phyloP scores from a whole-genome alignment of 805 yeast species.

The Danielia reshetovae region DNA sequence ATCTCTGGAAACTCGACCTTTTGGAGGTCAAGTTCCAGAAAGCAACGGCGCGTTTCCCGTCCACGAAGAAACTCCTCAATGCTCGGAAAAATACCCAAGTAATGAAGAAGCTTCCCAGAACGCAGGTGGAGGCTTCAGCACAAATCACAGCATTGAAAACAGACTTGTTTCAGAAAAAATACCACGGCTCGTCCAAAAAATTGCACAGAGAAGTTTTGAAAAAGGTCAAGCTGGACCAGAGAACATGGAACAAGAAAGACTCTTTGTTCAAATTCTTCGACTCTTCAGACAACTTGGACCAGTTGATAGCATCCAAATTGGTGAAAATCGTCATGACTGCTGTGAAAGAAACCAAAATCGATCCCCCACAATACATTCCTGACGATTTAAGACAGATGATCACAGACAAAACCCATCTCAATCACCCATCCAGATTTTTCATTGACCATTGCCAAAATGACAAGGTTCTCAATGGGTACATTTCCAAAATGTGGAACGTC shows the following conservation, averaged over 20 bases:
- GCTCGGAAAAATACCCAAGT: conserved; percentile 44
- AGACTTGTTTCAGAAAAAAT: conserved; percentile 46
- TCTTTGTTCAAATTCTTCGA: conserved; percentile 20
- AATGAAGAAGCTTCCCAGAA: conserved; percentile 37
- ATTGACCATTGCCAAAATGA: conserved; percentile 37
- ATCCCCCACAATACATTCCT: conserved; percentile 34
- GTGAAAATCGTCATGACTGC: conserved; percentile 23
- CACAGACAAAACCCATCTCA: conserved; percentile 22
- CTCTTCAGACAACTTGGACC: conserved; percentile 15
- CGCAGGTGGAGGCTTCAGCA: conserved; percentile 39
- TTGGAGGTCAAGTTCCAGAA: conserved; percentile 48
- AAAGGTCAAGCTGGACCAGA: conserved; percentile 13
- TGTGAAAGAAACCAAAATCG: conserved; percentile 23
- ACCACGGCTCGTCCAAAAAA: conserved; percentile 42
- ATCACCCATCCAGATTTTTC: conserved; percentile 48
- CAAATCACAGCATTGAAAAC: conserved; percentile 44
- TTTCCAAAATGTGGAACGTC: conserved; percentile 48
- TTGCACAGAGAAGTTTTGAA: conserved; percentile 35
- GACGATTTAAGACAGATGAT: conserved; percentile 23
- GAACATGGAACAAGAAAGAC: conserved; percentile 11
- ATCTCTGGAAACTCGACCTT: conserved; percentile 52
- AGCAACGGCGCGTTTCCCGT: conserved; percentile 43
- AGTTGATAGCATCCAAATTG: conserved; percentile 30
- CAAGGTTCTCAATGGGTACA: conserved; percentile 39
- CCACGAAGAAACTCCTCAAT: conserved; percentile 43